These are phyloP conservation scores for Microbotryum scabiosae DNA, from an alignment of 1,284 basidiomycete species.

Conservation along the genomic window DNA sequence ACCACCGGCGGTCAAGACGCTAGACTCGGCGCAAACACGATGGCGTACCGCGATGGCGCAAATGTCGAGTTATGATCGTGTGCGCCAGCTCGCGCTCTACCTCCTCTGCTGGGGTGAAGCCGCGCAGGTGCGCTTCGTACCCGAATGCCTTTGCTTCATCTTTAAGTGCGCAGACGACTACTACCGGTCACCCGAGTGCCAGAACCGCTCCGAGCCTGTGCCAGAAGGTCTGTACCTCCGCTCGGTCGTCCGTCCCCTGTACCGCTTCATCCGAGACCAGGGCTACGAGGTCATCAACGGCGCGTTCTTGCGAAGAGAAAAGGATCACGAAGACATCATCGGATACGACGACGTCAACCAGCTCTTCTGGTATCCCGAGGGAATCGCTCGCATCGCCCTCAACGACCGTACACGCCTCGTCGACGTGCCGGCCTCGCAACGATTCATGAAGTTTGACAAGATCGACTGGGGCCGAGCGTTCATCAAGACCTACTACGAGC, in stretches of 20 bases:
- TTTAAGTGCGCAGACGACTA: constrained; percentile 99
- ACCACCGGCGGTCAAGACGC: constrained; percentile 66
- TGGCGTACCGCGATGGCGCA: constrained; percentile 98
- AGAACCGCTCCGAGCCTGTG: constrained; percentile 83
- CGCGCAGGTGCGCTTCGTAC: constrained; percentile 95
- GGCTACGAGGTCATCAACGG: constrained; percentile 96
- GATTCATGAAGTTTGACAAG: constrained; percentile 90
- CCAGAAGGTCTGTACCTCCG: constrained; percentile 91
- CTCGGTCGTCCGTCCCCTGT: constrained; percentile 89
- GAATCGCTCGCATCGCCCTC: constrained; percentile 83
- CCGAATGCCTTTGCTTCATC: constrained; percentile 96
- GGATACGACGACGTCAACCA: constrained; percentile 99
- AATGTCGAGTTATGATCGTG: constrained; percentile 96
- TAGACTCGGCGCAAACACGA: constrained; percentile 75
- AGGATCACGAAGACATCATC: constrained; percentile 89
- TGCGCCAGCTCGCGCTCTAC: constrained; percentile 92
- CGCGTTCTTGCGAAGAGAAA: constrained; percentile 84
- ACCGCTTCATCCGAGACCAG: constrained; percentile 93
- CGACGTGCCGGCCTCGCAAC: constrained; percentile 75
- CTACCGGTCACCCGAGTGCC: constrained; percentile 98
- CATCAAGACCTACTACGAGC: constrained; percentile 96
- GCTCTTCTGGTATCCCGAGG: constrained; percentile 99
- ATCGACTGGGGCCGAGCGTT: constrained; percentile 90
- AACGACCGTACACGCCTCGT: constrained; percentile 80
- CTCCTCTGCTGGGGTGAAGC: constrained; percentile 98